A percentile compares a stretch with the other conserved stretches of the same genome.
These are phyloP conservation scores for Corrigiola litoralis DNA, from an alignment of 179 eudicot genomes.

Conservation along the genomic window DNA sequence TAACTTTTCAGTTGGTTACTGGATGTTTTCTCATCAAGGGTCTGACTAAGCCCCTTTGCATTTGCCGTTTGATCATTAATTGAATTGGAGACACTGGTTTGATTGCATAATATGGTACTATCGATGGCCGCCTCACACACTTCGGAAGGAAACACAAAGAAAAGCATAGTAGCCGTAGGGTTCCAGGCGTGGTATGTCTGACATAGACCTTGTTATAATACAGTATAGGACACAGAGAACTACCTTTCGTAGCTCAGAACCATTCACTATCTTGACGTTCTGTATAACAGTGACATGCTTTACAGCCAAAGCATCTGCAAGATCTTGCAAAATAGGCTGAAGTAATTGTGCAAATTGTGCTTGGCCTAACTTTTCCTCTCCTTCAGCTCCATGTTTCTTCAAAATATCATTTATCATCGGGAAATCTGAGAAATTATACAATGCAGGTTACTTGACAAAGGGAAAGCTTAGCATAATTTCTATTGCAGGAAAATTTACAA, in stretches of 20 bases:
- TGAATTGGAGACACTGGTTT: no score
- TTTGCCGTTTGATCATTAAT: no score
- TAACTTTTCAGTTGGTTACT: not conserved
- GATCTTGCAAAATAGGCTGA: constrained; percentile 54
- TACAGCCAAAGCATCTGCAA: constrained; percentile 56
- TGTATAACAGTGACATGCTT: constrained; percentile 44
- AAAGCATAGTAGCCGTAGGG: no score
- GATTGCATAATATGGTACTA: not conserved
- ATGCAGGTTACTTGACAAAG: not conserved
- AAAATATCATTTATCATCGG: constrained; percentile 43
- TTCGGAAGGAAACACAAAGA: not conserved
- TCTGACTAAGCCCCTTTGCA: no score
- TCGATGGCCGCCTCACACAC: not conserved
- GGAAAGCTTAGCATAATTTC: not conserved
- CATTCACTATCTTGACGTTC: constrained; percentile 53
- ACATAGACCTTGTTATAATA: not conserved
- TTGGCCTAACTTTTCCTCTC: constrained; percentile 59
- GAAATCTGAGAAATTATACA: constrained; percentile 29
- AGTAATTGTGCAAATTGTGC: constrained; percentile 64
- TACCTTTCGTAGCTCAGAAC: constrained; percentile 61
- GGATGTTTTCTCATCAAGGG: not conserved
- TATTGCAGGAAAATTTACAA: not conserved
- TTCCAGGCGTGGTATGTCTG: no score
- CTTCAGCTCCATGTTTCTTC: constrained; percentile 61
- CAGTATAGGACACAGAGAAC: not conserved